Conservation (phyloP, 148 eudicot species). For the Polygonum maritimum region DNA sequence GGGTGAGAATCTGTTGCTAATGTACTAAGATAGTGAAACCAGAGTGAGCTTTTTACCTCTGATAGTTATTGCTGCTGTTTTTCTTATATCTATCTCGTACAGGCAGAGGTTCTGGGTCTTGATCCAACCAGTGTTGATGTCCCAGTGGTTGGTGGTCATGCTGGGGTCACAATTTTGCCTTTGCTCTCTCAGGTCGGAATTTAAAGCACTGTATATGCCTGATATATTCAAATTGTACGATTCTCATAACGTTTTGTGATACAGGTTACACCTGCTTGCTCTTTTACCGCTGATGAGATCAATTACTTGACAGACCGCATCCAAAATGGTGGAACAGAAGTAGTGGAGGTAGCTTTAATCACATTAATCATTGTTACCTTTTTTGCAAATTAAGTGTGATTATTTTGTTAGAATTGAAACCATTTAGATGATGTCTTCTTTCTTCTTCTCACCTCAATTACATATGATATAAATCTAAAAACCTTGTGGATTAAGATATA, state of each 20-base stretch:
- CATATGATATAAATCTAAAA: neutral
- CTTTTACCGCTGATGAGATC: slow-evolving; percentile 70
- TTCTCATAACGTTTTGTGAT: slow-evolving; percentile 4
- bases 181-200: slow-evolving; percentile 81
- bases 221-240: neutral
- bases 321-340: slow-evolving; percentile 99
- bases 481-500: neutral
- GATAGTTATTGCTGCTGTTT: neutral
- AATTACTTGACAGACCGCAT: slow-evolving; percentile 79
- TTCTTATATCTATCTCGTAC: neutral
- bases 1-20: neutral
- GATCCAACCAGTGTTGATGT: slow-evolving; percentile 91
- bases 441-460: neutral
- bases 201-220: neutral
- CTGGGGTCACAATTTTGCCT: slow-evolving; percentile 93
- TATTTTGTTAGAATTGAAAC: neutral
- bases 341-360: slow-evolving; percentile 64
- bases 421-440: neutral
- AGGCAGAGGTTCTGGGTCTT: slow-evolving; percentile 96
- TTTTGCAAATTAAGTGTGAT: neutral
- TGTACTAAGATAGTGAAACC: neutral
- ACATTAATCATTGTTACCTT: neutral
- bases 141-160: slow-evolving; percentile 99
- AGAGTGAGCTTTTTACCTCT: neutral
- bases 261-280: slow-evolving; percentile 82